Percentiles rank a stretch among this genome's conserved stretches.
Evolutionary conservation across 1,284 basidiomycete species (phyloP).

Genomic region (Athelia psychrophila): DNA sequence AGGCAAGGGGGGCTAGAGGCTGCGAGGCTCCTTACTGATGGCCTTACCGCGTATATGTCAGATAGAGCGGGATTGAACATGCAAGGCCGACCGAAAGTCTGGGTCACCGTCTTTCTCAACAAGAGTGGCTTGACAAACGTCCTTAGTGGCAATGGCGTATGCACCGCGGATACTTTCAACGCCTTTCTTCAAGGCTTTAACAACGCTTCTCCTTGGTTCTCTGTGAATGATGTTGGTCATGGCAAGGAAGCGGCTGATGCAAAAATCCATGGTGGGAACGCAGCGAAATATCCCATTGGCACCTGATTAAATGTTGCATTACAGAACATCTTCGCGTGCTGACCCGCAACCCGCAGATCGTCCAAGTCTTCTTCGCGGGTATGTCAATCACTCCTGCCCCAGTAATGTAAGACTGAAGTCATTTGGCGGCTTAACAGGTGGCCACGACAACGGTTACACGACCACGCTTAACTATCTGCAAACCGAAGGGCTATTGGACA

Average conservation of each 20-base stretch:
- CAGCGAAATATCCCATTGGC: background rate
- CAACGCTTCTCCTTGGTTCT: conserved; percentile 42
- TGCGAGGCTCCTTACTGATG: conserved; percentile 36
- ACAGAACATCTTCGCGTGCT: conserved; percentile 43
- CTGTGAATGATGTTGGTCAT: conserved; percentile 52
- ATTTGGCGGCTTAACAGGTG: too few relatives aligned
- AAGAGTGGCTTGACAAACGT: conserved; percentile 40
- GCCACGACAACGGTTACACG: conserved; percentile 55
- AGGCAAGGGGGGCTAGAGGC: conserved; percentile 40
- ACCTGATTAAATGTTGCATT: background rate
- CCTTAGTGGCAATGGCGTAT: conserved; percentile 30
- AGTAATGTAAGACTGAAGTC: conserved; percentile 1
- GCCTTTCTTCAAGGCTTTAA: conserved; percentile 46
- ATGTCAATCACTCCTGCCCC: conserved; percentile 11
- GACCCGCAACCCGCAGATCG: conserved; percentile 42
- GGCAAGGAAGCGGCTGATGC: conserved; percentile 56
- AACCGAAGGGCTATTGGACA: conserved; percentile 46
- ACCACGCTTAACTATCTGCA: conserved; percentile 44
- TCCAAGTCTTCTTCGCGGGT: conserved; percentile 42
- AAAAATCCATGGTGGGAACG: conserved; percentile 47
- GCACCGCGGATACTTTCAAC: conserved; percentile 38
- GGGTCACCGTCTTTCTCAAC: conserved; percentile 44
- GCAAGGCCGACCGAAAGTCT: conserved; percentile 32
- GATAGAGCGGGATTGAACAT: conserved; percentile 19
- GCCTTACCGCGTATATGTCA: conserved; percentile 32